Evolutionary conservation across 2,329 filamentous ascomycete genomes (phyloP).

Genomic region (Chaetomium sp.): DNA sequence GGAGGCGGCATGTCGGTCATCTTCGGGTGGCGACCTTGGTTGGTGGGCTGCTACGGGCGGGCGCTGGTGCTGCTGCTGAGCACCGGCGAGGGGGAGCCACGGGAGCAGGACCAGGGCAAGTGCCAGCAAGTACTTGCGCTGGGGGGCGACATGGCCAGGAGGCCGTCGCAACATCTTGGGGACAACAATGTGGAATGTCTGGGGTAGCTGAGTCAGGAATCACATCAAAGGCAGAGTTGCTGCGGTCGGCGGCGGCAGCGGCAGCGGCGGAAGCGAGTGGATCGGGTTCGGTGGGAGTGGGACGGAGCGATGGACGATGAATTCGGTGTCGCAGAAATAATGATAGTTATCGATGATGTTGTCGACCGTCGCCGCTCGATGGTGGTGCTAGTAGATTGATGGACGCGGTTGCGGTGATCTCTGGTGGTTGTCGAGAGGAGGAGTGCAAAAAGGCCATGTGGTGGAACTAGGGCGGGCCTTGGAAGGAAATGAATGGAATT

Average conservation of each 20-base stretch:
- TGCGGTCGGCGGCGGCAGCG: slow-evolving; percentile 11
- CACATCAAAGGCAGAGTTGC: slow-evolving; percentile 29
- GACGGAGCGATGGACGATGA: background rate
- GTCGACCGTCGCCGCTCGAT: background rate
- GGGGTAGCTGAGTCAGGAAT: slow-evolving; percentile 29
- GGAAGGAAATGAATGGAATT: slow-evolving; percentile 33
- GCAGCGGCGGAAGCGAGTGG: slow-evolving; percentile 11
- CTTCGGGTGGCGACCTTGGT: slow-evolving; percentile 31
- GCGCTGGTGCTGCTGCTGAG: slow-evolving; percentile 63
- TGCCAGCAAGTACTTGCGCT: slow-evolving; percentile 55
- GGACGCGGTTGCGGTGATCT: background rate
- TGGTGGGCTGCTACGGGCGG: slow-evolving; percentile 24
- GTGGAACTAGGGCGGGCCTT: slow-evolving; percentile 23
- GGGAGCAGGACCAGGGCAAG: slow-evolving; percentile 61
- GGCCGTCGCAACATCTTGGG: slow-evolving; percentile 65
- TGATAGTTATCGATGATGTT: background rate
- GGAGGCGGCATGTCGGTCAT: slow-evolving; percentile 29
- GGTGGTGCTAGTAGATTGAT: slow-evolving; percentile 4
- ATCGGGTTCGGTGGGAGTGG: background rate
- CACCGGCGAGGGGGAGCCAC: slow-evolving; percentile 57
- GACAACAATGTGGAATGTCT: slow-evolving; percentile 35
- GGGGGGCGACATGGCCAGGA: slow-evolving; percentile 55
- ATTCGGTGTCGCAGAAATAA: slow-evolving; percentile 8
- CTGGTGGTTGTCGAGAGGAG: slow-evolving; percentile 1
- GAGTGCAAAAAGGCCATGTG: slow-evolving; percentile 28